Evolutionary conservation across 225 moss, liverwort and hornwort species (phyloP).

Genomic region (Climacium dendroides): DNA sequence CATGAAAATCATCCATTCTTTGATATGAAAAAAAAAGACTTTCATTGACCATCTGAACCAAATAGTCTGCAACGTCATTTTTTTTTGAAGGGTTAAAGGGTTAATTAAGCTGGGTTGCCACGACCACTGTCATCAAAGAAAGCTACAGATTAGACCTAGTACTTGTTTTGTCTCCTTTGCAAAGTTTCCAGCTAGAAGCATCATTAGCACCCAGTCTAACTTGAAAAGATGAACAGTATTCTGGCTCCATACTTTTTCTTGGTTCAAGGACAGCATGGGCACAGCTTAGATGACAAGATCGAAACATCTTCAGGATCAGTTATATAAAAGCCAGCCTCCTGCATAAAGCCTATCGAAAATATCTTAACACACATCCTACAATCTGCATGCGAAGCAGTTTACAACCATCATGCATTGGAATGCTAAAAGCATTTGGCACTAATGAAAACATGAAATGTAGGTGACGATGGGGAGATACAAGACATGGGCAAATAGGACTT

Average conservation of each 20-base stretch:
- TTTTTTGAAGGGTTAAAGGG: neutral
- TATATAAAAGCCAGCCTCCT: neutral
- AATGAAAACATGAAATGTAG: neutral
- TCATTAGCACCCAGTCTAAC: neutral
- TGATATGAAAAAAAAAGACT: neutral
- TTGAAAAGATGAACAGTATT: neutral
- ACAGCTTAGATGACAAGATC: neutral
- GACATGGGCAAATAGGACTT: neutral
- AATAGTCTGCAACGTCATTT: neutral
- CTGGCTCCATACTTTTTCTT: neutral
- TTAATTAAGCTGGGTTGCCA: neutral
- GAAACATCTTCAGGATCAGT: neutral
- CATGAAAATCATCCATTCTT: neutral
- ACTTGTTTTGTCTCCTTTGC: neutral
- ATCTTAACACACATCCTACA: neutral
- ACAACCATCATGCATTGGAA: too few species aligned
- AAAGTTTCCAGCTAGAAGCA: neutral
- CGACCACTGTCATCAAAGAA: neutral
- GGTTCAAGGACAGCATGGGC: neutral
- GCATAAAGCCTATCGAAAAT: neutral
- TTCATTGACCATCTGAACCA: accelerated
- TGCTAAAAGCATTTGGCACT: neutral
- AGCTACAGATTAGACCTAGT: neutral
- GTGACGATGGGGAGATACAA: neutral
- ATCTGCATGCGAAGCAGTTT: neutral